Evolutionary conservation across 225 moss, liverwort and hornwort genomes (phyloP).

Genomic region (Antitrichia curtipendula): DNA sequence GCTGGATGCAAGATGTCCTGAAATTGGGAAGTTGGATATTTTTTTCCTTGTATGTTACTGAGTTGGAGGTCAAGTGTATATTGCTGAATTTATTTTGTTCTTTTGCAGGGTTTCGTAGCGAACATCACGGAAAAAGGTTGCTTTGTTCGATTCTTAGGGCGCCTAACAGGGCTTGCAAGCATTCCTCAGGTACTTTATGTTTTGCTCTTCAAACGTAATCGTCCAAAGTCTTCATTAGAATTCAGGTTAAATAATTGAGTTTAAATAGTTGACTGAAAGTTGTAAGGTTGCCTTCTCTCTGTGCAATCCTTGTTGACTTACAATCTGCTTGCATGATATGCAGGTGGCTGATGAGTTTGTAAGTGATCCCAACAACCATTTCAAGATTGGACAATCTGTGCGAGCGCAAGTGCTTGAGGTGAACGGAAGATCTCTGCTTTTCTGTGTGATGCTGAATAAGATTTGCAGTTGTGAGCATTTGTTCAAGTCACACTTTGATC

Average conservation of each 20-base stretch:
- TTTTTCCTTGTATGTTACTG: neutral
- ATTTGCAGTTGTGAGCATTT: neutral
- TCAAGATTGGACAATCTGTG: constrained; percentile 79
- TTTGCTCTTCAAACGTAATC: neutral
- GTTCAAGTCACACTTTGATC: neutral
- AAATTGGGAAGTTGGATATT: neutral
- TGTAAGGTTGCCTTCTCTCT: neutral
- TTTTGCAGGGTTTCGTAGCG: constrained; percentile 64
- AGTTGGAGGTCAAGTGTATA: neutral
- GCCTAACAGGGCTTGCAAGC: constrained; percentile 68
- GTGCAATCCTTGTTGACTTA: neutral
- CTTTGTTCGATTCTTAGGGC: constrained; percentile 76
- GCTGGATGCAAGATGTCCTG: neutral
- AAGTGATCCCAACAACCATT: constrained; percentile 57
- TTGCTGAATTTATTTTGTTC: neutral
- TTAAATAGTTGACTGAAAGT: neutral
- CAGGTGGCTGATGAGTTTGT: constrained; percentile 89
- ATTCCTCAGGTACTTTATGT: constrained; percentile 34
- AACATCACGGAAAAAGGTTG: constrained; percentile 61
- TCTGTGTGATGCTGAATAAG: neutral
- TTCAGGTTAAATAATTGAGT: neutral
- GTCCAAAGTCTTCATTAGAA: neutral
- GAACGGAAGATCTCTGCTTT: neutral
- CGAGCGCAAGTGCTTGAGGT: constrained; percentile 90
- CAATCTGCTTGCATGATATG: neutral